Base-by-base conservation (phyloP, 108 stramenopile genomes). In the Cyclostephanos invisitatus region DNA sequence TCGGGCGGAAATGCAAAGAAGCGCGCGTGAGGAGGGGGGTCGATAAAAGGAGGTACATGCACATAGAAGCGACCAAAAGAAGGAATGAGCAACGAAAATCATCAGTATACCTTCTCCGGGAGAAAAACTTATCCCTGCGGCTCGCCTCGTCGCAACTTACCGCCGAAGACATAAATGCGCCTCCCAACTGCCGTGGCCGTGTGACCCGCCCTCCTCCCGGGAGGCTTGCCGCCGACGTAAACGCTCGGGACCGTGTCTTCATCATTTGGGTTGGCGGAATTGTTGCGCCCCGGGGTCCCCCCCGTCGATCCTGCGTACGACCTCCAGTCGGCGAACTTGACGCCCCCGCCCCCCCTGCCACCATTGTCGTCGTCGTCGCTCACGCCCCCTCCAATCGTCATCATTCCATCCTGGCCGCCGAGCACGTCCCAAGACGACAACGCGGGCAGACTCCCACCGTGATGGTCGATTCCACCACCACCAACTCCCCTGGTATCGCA, bases 141-240 rank as follows among this genome's bases (percentile, higher is more conserved):
- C 4, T 4, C 32, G 32, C 76, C 7, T 53, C 22, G 51, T 53
- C 24, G 17, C 28, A 5, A 18, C 58, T 59, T 82, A 11, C 95
- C 95, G 18, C 95, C 95, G 68, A 96, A 93, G 20, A 93, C 74
- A 64, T 82, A 96, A 7, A 96, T 91, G 64, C 77, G 70, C 12
- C 90, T 80, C 60, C 87, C 89, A 5, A 96, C 94, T 10, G 92
- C 91, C 24, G 97, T 97, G 9, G 95, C 95, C 3, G 94, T 97
- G 81, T 97, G 97, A 1, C 97, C 97, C 7, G 97, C 97, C 64
- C 97, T 67, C 21, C 87, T 82, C 32, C 93, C 92, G 6, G 97
- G 97, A 9, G 87, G 87, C 5, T 70, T 64, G 20, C 97, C 97
- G 17, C 77, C 66, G 5, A 95, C 73, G 27, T 83, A 42, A 7